Evolutionary conservation across 2,329 filamentous ascomycete genomes (phyloP).

Genomic region (Alternaria solani): DNA sequence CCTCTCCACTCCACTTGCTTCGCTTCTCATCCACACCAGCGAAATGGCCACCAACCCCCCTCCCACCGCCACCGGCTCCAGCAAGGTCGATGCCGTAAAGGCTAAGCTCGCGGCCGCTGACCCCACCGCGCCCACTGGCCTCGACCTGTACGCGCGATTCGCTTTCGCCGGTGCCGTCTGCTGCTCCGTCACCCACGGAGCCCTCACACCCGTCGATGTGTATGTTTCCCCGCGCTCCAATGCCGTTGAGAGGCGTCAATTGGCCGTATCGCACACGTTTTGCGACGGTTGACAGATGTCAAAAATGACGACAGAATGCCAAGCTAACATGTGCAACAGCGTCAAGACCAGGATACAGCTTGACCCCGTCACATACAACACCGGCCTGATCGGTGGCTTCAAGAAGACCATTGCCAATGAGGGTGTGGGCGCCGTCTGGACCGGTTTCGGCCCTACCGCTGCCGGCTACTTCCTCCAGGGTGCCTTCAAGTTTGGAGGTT

Average conservation of each 20-base stretch:
- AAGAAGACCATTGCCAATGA: slow-evolving; percentile 79
- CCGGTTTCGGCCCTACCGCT: slow-evolving; percentile 83
- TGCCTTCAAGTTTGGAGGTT: slow-evolving; percentile 92
- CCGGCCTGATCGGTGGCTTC: slow-evolving; percentile 85
- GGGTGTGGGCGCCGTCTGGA: slow-evolving; percentile 85
- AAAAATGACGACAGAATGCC: slow-evolving; percentile 28
- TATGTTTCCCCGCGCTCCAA: slow-evolving; percentile 65
- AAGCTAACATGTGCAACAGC: slow-evolving; percentile 58
- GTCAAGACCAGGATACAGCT: slow-evolving; percentile 97
- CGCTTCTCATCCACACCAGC: slow-evolving; percentile 23
- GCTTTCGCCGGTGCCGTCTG: slow-evolving; percentile 97
- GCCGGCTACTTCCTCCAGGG: slow-evolving; percentile 95
- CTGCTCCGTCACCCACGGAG: slow-evolving; percentile 97
- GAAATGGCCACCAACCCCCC: slow-evolving; percentile 50
- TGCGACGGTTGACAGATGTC: slow-evolving; percentile 17
- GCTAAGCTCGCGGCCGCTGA: slow-evolving; percentile 55
- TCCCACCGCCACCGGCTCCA: slow-evolving; percentile 59
- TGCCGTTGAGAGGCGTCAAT: slow-evolving; percentile 32
- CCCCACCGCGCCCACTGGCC: slow-evolving; percentile 65
- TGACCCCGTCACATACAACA: slow-evolving; percentile 88
- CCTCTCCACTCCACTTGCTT: slow-evolving; percentile 42
- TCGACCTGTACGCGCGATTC: slow-evolving; percentile 91
- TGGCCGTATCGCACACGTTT: slow-evolving; percentile 32
- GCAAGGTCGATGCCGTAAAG: slow-evolving; percentile 63
- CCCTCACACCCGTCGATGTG: slow-evolving; percentile 98